These are phyloP conservation scores for Allium sativum DNA, from an alignment of 106 monocot species.

Conservation along the genomic window DNA sequence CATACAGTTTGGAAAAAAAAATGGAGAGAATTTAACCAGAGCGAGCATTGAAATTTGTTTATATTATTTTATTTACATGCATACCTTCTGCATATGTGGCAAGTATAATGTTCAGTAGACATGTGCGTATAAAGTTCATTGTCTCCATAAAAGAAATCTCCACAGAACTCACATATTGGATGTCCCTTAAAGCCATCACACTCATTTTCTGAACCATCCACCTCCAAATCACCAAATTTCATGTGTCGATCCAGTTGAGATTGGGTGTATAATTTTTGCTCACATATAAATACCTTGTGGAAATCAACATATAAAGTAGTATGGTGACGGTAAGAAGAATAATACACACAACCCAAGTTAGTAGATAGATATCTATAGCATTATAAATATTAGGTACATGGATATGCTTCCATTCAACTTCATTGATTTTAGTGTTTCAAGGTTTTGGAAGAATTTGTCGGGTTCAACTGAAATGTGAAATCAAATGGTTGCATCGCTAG, in stretches of 20 bases:
- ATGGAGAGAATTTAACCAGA: too few relatives aligned
- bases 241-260: slow-evolving; percentile 71
- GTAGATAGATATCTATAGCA: too few relatives aligned
- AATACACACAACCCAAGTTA: too few relatives aligned
- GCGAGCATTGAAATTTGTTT: too few relatives aligned
- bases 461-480: too few relatives aligned
- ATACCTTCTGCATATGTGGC: slow-evolving; percentile 94
- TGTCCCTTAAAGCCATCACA: slow-evolving; percentile 93
- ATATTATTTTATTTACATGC: too few relatives aligned
- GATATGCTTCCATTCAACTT: too few relatives aligned
- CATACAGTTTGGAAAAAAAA: slow-evolving; percentile 10
- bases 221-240: slow-evolving; percentile 76
- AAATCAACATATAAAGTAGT: neutral
- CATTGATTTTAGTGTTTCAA: too few relatives aligned
- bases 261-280: slow-evolving; percentile 92
- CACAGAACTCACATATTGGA: slow-evolving; percentile 90
- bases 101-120: slow-evolving; percentile 87
- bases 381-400: too few relatives aligned
- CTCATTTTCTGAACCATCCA: slow-evolving; percentile 84
- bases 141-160: slow-evolving; percentile 87
- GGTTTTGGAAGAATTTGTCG: too few relatives aligned
- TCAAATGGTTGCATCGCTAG: too few relatives aligned
- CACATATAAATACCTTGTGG: slow-evolving; percentile 82
- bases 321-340: neutral
- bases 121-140: slow-evolving; percentile 93